Conservation (phyloP, 805 yeast genomes). For the Yueomyces sinensis region DNA sequence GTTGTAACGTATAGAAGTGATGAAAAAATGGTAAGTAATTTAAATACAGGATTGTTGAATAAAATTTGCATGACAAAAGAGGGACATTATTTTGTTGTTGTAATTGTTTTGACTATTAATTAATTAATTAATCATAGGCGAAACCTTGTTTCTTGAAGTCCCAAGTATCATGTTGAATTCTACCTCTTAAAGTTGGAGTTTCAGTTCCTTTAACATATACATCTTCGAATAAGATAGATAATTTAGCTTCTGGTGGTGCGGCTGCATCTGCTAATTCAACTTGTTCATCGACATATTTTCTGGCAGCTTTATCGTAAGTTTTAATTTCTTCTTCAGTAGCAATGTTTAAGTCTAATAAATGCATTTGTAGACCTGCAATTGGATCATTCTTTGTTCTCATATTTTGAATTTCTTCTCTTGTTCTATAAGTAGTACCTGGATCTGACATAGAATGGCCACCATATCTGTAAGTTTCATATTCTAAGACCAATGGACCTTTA, state of each 20-base stretch:
- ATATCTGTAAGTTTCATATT: constrained; percentile 97
- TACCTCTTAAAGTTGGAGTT: constrained; percentile 86
- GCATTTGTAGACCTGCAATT: constrained; percentile 87
- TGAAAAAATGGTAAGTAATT: too few species aligned
- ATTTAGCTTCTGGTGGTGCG: constrained; percentile 90
- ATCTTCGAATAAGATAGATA: constrained; percentile 91
- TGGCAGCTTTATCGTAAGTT: constrained; percentile 88
- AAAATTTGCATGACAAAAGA: too few species aligned
- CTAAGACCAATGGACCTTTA: constrained; percentile 91
- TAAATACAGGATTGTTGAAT: too few species aligned
- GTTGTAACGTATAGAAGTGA: too few species aligned
- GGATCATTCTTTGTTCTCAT: constrained; percentile 99
- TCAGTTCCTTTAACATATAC: constrained; percentile 93
- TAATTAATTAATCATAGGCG: constrained; percentile 9
- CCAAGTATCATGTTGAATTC: constrained; percentile 94
- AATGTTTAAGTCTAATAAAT: constrained; percentile 65
- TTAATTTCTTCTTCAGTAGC: constrained; percentile 94
- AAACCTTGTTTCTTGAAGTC: constrained; percentile 42
- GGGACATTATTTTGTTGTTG: too few species aligned
- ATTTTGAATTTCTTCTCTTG: constrained; percentile 98
- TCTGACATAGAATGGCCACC: constrained; percentile 99
- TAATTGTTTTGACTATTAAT: too few species aligned
- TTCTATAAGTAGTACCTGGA: constrained; percentile 99
- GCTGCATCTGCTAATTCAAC: constrained; percentile 86
- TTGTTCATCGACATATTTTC: constrained; percentile 91